Percentiles rank a stretch among this genome's conserved stretches.
Evolutionary conservation across 2,329 filamentous ascomycete genomes (phyloP).

Genomic region (Alternaria metachromatica): DNA sequence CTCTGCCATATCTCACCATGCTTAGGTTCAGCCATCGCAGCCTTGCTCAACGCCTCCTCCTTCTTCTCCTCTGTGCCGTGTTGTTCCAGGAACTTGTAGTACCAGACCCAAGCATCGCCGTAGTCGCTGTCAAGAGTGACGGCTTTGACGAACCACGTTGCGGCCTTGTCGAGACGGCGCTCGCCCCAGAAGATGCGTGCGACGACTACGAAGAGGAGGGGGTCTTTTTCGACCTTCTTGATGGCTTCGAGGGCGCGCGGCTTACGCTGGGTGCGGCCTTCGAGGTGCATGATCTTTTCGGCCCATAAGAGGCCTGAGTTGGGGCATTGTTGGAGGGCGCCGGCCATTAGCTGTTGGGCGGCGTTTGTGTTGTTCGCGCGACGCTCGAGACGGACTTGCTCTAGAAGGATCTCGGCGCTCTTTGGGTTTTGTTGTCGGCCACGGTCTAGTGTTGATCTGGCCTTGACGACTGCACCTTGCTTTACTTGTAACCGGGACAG

Average conservation of each 20-base stretch:
- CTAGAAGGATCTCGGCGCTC: constrained; percentile 83
- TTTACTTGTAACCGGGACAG: constrained; percentile 88
- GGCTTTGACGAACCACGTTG: constrained; percentile 97
- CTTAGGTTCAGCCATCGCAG: constrained; percentile 80
- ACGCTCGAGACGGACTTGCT: constrained; percentile 91
- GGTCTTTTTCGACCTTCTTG: constrained; percentile 94
- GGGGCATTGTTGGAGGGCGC: constrained; percentile 88
- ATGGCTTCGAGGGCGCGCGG: constrained; percentile 91
- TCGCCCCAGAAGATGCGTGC: constrained; percentile 97
- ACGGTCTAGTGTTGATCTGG: constrained; percentile 89
- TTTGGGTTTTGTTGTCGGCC: constrained; percentile 88
- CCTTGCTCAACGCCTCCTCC: constrained; percentile 72
- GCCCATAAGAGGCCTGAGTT: constrained; percentile 87
- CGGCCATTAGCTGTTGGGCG: constrained; percentile 91
- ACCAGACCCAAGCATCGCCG: constrained; percentile 98
- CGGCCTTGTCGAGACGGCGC: constrained; percentile 88
- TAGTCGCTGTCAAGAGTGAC: constrained; percentile 84
- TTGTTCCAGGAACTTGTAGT: constrained; percentile 89
- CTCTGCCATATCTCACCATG: constrained; percentile 93
- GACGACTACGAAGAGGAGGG: constrained; percentile 86
- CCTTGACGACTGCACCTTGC: constrained; percentile 83
- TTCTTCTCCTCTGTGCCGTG: constrained; percentile 96
- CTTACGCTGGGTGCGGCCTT: constrained; percentile 89
- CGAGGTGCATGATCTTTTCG: constrained; percentile 95
- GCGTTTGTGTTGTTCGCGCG: constrained; percentile 83